A percentile compares a stretch with the other conserved stretches of the same genome.
Evolutionary conservation across 805 yeast genomes (phyloP).

Genomic region (Candida vartiovaarae): DNA sequence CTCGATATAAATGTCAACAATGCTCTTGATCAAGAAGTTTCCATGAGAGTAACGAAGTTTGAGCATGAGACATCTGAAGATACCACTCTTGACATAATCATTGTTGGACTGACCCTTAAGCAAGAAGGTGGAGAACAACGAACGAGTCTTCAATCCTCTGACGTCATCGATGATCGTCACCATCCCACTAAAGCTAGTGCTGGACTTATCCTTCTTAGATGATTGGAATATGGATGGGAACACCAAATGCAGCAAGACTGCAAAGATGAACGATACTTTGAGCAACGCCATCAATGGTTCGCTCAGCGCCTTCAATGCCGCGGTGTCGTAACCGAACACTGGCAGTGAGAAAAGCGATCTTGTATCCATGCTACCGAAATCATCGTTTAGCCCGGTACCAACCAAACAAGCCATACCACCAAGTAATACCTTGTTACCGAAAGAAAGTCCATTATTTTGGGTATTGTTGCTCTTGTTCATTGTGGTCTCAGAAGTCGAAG

Average conservation of each 20-base stretch:
- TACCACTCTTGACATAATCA: constrained; percentile 20
- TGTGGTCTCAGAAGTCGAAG: constrained; percentile 6
- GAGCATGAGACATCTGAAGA: constrained; percentile 20
- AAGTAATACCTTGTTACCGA: constrained; percentile 43
- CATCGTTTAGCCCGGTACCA: constrained; percentile 54
- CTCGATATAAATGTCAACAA: constrained; percentile 18
- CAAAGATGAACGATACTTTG: constrained; percentile 22
- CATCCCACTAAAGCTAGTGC: background rate
- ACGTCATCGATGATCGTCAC: constrained; percentile 14
- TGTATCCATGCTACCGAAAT: constrained; percentile 34
- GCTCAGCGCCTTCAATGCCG: constrained; percentile 22
- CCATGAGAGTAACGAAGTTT: constrained; percentile 15
- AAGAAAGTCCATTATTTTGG: constrained; percentile 7
- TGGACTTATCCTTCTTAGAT: constrained; percentile 1
- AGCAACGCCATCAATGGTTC: constrained; percentile 23
- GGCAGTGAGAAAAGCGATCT: constrained; percentile 45
- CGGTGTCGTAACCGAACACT: constrained; percentile 26
- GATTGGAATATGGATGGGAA: constrained; percentile 15
- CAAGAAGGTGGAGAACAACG: constrained; percentile 14
- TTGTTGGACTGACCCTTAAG: constrained; percentile 12
- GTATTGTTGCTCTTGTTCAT: background rate
- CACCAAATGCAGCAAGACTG: constrained; percentile 22
- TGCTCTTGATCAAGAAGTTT: constrained; percentile 14
- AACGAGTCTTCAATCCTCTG: constrained; percentile 13
- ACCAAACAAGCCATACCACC: constrained; percentile 62